A percentile compares a stretch with the other conserved stretches of the same genome.
phyloP scores from a whole-genome alignment of 2,329 filamentous ascomycete genomes.

The Celoporthe dispersa region DNA sequence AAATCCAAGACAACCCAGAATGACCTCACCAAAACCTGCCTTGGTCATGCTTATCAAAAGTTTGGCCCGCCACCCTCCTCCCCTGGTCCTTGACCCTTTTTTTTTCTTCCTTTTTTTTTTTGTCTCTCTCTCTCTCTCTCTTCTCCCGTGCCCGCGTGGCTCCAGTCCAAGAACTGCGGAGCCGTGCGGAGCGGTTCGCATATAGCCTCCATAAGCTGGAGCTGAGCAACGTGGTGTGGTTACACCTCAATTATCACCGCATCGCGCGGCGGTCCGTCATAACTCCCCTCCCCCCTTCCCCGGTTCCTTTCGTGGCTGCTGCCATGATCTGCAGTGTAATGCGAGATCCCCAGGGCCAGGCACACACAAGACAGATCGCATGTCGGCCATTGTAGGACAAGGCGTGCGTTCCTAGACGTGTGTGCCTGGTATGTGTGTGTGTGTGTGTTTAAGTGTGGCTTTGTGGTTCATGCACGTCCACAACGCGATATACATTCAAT shows the following conservation, averaged over 20 bases:
- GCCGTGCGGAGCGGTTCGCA: neutral
- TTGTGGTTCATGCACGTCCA: neutral
- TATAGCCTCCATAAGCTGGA: neutral
- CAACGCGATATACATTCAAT: too few relatives aligned
- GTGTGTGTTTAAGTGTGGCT: neutral
- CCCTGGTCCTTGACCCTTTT: neutral
- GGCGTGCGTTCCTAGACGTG: neutral
- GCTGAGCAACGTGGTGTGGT: slow-evolving; percentile 14
- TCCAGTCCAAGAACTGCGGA: neutral
- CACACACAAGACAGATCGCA: neutral
- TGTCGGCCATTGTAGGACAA: neutral
- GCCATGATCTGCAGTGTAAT: neutral
- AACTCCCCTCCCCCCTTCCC: neutral
- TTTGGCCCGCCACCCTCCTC: neutral
- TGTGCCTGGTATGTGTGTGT: neutral
- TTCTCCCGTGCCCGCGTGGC: too few relatives aligned
- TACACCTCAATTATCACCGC: neutral
- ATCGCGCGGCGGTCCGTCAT: neutral
- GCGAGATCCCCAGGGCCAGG: neutral
- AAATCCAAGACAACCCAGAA: slow-evolving; percentile 16
- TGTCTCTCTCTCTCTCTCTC: neutral
- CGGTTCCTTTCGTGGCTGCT: neutral
- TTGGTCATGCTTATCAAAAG: slow-evolving; percentile 7
- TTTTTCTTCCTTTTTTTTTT: neutral
- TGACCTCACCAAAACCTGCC: slow-evolving; percentile 9